A percentile compares a stretch with the other conserved stretches of the same genome.
Conservation (phyloP, 2,329 filamentous ascomycete species). For the Fusarium lateritium region DNA sequence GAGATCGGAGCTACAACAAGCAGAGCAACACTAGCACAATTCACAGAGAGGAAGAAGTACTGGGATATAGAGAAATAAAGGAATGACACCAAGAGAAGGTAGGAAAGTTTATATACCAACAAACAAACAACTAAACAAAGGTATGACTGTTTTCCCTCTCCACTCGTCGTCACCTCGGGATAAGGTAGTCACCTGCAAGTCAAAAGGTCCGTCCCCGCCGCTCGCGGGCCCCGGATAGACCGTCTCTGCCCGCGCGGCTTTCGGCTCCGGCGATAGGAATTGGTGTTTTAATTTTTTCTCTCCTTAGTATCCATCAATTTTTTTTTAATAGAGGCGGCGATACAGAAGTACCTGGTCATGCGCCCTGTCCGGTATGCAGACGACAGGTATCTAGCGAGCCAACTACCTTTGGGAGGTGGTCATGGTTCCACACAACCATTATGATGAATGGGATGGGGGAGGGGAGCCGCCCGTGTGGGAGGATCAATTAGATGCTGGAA, state of each 20-base stretch:
- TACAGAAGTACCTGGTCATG: constrained; percentile 34
- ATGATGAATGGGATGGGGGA: constrained; percentile 3
- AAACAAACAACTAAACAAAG: not conserved
- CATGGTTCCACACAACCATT: constrained; percentile 18
- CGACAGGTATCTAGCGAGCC: constrained; percentile 9
- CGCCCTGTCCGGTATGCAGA: not conserved
- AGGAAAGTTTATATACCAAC: constrained; percentile 25
- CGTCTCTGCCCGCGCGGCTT: constrained; percentile 48
- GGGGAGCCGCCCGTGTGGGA: constrained; percentile 20
- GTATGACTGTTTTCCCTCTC: constrained; percentile 23
- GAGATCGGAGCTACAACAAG: constrained; percentile 11
- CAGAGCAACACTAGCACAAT: not conserved
- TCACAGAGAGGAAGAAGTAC: not conserved
- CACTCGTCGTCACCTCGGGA: constrained; percentile 16
- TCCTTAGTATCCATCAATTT: not conserved
- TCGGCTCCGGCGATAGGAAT: constrained; percentile 42
- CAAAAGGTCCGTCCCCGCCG: constrained; percentile 37
- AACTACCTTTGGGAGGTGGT: constrained; percentile 15
- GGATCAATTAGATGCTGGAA: not conserved
- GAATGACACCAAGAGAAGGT: not conserved
- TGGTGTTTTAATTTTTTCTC: constrained; percentile 7
- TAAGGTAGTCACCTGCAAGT: constrained; percentile 17
- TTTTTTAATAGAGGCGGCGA: constrained; percentile 25
- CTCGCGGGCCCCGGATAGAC: constrained; percentile 40
- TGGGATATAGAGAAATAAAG: not conserved